Base-by-base conservation (phyloP, 257 asterid genomes). In the Ligustrum vulgare region DNA sequence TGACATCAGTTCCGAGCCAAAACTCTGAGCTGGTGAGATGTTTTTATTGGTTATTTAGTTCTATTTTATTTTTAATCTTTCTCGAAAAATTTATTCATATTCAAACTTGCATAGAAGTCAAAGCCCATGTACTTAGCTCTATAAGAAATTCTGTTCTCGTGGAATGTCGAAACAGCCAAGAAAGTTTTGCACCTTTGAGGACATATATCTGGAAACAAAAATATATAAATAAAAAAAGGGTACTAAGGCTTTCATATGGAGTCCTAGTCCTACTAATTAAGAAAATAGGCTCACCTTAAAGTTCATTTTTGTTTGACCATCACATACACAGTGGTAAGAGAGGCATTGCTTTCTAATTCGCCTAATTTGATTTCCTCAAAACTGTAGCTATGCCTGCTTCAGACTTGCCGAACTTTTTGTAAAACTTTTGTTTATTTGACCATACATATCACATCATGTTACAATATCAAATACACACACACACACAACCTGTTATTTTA, bases 1-100 rank as follows among this genome's bases (percentile, higher is more conserved):
- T 93, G 51, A 88, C 95, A 62, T 33, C 96, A 39, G 89, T 93
- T 74, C 95, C 97, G 23, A 87, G 86, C 85, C 97, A 88, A 83
- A 93, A 90, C 81, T 89, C 98, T 10, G 97, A 93, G 89, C 83
- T 93, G 96, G 98, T 93, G 84, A 36, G 94, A 80, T 70, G 58
- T 77, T 60, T 23, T 69, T n/a, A 76, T 15, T 22, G 66, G 7
- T 58, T 10, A 10, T 7, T 33, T 5, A 49, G 76, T 79, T 73
- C 43, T 15, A 20, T n/a, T 45, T 37, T 67, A 34, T 18, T 73
- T 60, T 76, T 4, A 67, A 43, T 77, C 54, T 67, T 12, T 72
- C 34, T 15, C 58, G 25, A 72, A 74, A 72, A 47, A 15, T 37
- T 68, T 45, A 65, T 67, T 45, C 41, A 32, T 75, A 54, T 54